Percentiles rank a stretch among this genome's conserved stretches.
phyloP scores from a whole-genome alignment of 2,329 filamentous ascomycete genomes.

The Aspergillus ochraceoroseus region DNA sequence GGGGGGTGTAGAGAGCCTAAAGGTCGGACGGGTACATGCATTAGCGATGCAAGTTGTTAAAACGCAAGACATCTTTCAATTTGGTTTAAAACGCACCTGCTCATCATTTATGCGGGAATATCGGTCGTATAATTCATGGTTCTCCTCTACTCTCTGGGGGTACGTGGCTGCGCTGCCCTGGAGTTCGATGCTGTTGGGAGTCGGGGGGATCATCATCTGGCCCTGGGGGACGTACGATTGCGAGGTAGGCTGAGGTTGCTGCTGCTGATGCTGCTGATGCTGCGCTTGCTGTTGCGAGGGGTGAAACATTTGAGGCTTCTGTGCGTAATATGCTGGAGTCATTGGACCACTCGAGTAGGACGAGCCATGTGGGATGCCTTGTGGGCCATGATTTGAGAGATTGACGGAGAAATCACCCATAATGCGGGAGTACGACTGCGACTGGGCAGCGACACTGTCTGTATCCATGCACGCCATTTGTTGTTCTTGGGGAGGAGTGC shows the following conservation, averaged over 20 bases:
- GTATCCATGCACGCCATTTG: slow-evolving; percentile 27
- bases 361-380: slow-evolving; percentile 27
- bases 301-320: slow-evolving; percentile 27
- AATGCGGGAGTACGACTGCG: slow-evolving; percentile 27
- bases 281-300: slow-evolving; percentile 22
- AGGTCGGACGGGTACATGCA: slow-evolving; percentile 13
- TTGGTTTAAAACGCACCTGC: slow-evolving; percentile 32
- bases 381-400: slow-evolving; percentile 21
- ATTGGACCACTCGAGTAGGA: slow-evolving; percentile 32
- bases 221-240: slow-evolving; percentile 31
- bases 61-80: background rate
- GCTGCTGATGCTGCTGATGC: slow-evolving; percentile 27
- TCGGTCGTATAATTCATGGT: slow-evolving; percentile 43
- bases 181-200: slow-evolving; percentile 48
- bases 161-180: slow-evolving; percentile 43
- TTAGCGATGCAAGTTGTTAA: slow-evolving; percentile 14
- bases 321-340: slow-evolving; percentile 33
- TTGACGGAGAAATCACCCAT: slow-evolving; percentile 39
- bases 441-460: slow-evolving; percentile 22
- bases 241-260: slow-evolving; percentile 19
- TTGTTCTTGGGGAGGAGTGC: slow-evolving; percentile 27
- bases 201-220: slow-evolving; percentile 43
- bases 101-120: slow-evolving; percentile 43
- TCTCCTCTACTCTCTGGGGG: slow-evolving; percentile 39
- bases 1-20: slow-evolving; percentile 47